These are phyloP conservation scores for Lablab purpureus DNA, from an alignment of 306 rosid genomes.

Conservation along the genomic window DNA sequence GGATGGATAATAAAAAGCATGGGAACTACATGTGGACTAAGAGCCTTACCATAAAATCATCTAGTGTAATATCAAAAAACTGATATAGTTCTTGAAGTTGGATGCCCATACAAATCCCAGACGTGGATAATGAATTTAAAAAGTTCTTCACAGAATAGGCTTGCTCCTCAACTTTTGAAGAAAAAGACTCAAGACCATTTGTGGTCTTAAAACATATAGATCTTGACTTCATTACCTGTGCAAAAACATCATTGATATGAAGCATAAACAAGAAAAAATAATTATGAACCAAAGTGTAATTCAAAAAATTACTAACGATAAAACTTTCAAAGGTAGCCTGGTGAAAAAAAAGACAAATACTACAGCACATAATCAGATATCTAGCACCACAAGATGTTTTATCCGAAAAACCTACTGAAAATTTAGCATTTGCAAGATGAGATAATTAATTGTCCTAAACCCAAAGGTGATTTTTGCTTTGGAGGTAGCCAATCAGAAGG, in stretches of 20 bases:
- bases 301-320: not conserved
- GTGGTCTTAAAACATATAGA: constrained; percentile 58
- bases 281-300: not conserved
- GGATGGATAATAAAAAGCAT: constrained; percentile 21
- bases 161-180: constrained; percentile 53
- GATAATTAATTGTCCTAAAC: not conserved
- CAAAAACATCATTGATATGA: constrained; percentile 36
- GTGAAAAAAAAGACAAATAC: not conserved
- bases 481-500: too few species aligned
- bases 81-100: constrained; percentile 67
- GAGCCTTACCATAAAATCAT: constrained; percentile 73
- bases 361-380: not conserved
- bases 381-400: constrained; percentile 1
- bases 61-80: constrained; percentile 67
- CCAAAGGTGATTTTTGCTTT: too few species aligned
- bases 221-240: constrained; percentile 68
- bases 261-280: constrained; percentile 1
- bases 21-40: not conserved
- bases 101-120: constrained; percentile 44
- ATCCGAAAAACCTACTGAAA: not conserved
- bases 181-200: constrained; percentile 48
- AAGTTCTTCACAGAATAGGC: constrained; percentile 51
- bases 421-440: not conserved
- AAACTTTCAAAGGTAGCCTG: not conserved
- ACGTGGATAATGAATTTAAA: constrained; percentile 53